These are phyloP conservation scores for Malassezia yamatoensis DNA, from an alignment of 1,284 basidiomycete species.

Conservation along the genomic window DNA sequence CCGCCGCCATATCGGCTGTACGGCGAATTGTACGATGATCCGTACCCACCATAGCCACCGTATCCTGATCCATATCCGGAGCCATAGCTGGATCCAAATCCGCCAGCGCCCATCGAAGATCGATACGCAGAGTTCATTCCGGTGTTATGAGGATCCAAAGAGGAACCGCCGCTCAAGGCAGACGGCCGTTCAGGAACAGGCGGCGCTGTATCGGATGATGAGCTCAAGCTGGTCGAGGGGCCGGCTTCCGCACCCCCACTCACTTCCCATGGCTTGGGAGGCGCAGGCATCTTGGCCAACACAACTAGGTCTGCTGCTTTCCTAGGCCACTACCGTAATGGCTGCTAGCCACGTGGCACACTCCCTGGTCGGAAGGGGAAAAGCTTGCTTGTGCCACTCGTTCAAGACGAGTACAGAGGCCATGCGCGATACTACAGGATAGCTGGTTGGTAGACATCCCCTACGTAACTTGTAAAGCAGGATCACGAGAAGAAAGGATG, in stretches of 20 bases:
- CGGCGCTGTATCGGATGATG: constrained; percentile 19
- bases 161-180: constrained; percentile 14
- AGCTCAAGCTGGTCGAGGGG: constrained; percentile 15
- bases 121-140: not conserved
- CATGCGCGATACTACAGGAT: too few relatives aligned
- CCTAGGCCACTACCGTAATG: too few relatives aligned
- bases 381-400: too few relatives aligned
- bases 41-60: constrained; percentile 20
- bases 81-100: not conserved
- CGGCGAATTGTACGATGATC: constrained; percentile 31
- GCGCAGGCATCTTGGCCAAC: constrained; percentile 29
- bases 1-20: constrained; percentile 25
- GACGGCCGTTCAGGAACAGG: constrained; percentile 41
- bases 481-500: too few relatives aligned
- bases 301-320: not conserved
- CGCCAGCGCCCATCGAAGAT: not conserved
- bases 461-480: too few relatives aligned
- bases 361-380: too few relatives aligned
- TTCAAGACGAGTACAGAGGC: not conserved
- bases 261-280: constrained; percentile 47
- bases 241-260: constrained; percentile 25
- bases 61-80: not conserved
- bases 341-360: too few relatives aligned
- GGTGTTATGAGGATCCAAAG: not conserved
- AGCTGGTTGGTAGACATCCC: too few relatives aligned